A percentile compares a stretch with the other conserved stretches of the same genome.
phyloP scores from a whole-genome alignment of 2,329 filamentous ascomycete species.

The Podosphaera fusca region DNA sequence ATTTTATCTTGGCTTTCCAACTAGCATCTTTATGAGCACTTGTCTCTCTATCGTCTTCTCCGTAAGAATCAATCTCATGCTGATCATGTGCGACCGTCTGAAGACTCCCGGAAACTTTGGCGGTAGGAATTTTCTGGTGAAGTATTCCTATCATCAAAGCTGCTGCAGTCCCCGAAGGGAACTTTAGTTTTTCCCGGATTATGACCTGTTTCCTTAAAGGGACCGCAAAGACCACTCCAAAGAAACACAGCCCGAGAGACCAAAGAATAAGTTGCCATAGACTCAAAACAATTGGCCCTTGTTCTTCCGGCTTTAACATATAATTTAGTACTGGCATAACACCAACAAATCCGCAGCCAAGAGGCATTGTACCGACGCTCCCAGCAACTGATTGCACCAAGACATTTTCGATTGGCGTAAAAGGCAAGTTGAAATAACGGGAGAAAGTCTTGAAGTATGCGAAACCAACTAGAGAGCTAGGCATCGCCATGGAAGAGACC shows the following conservation, averaged over 20 bases:
- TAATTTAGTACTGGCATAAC: slow-evolving; percentile 86
- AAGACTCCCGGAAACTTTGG: slow-evolving; percentile 3
- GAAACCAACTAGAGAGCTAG: slow-evolving; percentile 79
- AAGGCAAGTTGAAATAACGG: slow-evolving; percentile 51
- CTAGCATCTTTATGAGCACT: slow-evolving; percentile 9
- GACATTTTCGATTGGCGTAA: slow-evolving; percentile 89
- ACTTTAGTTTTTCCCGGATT: slow-evolving; percentile 74
- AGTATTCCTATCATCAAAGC: slow-evolving; percentile 80
- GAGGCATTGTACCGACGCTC: slow-evolving; percentile 85
- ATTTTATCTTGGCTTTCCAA: slow-evolving; percentile 16
- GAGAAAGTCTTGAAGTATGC: slow-evolving; percentile 71
- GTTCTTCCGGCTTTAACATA: slow-evolving; percentile 53
- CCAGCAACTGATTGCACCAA: slow-evolving; percentile 90
- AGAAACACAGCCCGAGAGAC: slow-evolving; percentile 84
- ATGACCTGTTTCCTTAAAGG: slow-evolving; percentile 80
- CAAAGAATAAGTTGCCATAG: slow-evolving; percentile 65
- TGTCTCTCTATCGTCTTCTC: slow-evolving; percentile 5
- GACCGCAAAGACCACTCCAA: slow-evolving; percentile 90
- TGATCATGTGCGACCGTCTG: neutral
- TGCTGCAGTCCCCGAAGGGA: slow-evolving; percentile 87
- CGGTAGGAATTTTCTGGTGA: slow-evolving; percentile 34
- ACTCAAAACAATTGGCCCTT: slow-evolving; percentile 49
- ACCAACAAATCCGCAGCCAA: slow-evolving; percentile 87
- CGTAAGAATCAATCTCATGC: slow-evolving; percentile 1
- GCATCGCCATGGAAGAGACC: slow-evolving; percentile 88